Base-by-base conservation (phyloP, 2,329 filamentous ascomycete species). In the Rutstroemia sp. region DNA sequence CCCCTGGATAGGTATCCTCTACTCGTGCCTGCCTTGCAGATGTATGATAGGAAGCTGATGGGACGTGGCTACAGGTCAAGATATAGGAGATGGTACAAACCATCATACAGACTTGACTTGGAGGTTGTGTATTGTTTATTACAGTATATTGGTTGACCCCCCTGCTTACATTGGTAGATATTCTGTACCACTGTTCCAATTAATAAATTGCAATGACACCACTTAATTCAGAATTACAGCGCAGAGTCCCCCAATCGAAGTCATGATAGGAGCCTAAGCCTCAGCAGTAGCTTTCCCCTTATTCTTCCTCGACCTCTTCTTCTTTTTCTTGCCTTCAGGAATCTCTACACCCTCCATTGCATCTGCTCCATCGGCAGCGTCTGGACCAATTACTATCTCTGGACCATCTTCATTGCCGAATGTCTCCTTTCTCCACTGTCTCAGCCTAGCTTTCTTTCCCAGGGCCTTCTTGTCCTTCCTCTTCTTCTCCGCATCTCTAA, bases 401-500 rank as follows among this genome's bases (percentile, higher is more conserved):
- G 71, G 70, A 1, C 70, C 71, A 52, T 73, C 67, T 50, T 71
- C 81, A 47, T 70, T 71, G 18, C 83, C 83, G 68, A 86, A 87
- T 16, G 78, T 79, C 54, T 85, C 82, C 59, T 78, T 75, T 50
- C 83, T 83, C 94, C 94, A 99, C 74, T 96, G 82, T 68, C 91
- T 79, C 59, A 99, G 77, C 19, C 92, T 80, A 7, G 89, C 90
- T 76, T 97, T 97, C 81, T 97, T 99, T 62, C 90, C 88, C 30
- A 97, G 79, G 65, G 82, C 81, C 78, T 95, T 96, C 75, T 85
- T 84, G 69, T 99, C 94, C 66, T 86, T 88, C 63, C 81, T 79
- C 79, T 97, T 97, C 80, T 95, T 94, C 66, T 92, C 88, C 3
- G 79, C 77, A 69, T 96, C 92, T 56, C 94, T 82, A 77, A 94